A percentile compares a stretch with the other conserved stretches of the same genome.
phyloP scores from a whole-genome alignment of 2,329 filamentous ascomycete species.

The Pseudogymnoascus sp. region DNA sequence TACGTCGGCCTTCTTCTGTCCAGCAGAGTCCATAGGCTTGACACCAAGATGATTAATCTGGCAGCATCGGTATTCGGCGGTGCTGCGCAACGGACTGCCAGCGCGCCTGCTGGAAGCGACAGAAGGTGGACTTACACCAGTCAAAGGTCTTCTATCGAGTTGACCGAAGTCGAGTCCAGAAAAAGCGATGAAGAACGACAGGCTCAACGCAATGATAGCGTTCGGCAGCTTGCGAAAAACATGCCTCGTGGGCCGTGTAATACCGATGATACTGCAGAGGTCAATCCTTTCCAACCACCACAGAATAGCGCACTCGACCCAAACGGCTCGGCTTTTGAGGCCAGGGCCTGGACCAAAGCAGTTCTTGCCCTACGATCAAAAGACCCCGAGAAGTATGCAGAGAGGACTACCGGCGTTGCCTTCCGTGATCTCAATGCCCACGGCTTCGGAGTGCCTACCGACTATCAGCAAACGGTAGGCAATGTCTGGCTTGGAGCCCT shows the following conservation, averaged over 20 bases:
- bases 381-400: conserved; percentile 36
- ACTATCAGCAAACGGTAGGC: conserved; percentile 25
- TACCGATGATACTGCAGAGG: background rate
- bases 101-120: background rate
- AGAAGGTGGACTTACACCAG: background rate
- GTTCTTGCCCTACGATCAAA: conserved; percentile 34
- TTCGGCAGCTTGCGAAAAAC: background rate
- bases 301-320: conserved; percentile 46
- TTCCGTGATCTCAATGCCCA: conserved; percentile 21
- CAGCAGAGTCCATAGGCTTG: background rate
- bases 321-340: conserved; percentile 17
- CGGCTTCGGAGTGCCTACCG: conserved; percentile 22
- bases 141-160: background rate
- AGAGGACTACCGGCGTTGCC: conserved; percentile 19
- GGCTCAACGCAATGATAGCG: background rate
- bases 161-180: background rate
- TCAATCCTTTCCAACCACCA: conserved; percentile 42
- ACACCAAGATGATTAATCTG: background rate
- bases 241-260: background rate
- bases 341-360: conserved; percentile 12
- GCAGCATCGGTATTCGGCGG: background rate
- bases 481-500: conserved; percentile 38
- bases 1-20: background rate
- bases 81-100: background rate
- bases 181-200: background rate